Conservation (phyloP, 2,329 filamentous ascomycete genomes). For the Fusarium dlaminii region DNA sequence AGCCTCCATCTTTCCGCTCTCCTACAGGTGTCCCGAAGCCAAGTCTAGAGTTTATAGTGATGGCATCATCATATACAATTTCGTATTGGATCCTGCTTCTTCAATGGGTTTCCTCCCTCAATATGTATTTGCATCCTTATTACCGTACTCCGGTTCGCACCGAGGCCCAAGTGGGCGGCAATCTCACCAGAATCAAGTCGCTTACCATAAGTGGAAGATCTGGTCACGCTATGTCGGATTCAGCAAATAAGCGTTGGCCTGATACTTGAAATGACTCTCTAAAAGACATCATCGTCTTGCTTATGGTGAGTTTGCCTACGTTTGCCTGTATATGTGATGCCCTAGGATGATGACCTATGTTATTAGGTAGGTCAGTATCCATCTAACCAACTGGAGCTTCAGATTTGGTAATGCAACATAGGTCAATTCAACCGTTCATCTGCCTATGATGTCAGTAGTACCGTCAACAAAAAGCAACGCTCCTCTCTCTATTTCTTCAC, state of each 20-base stretch:
- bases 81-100: background rate
- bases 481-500: background rate
- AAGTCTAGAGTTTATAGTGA: background rate
- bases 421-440: background rate
- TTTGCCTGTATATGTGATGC: background rate
- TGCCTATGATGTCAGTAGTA: slow-evolving; percentile 23
- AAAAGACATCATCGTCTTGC: background rate
- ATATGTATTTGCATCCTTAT: background rate
- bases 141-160: slow-evolving; percentile 14
- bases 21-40: slow-evolving; percentile 13
- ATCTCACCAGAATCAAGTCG: background rate
- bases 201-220: slow-evolving; percentile 18
- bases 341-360: background rate
- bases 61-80: background rate
- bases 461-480: background rate
- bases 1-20: slow-evolving; percentile 36
- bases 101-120: background rate
- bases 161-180: slow-evolving; percentile 33
- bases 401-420: background rate
- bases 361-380: background rate
- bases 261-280: background rate
- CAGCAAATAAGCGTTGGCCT: background rate
- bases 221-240: background rate
- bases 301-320: background rate
- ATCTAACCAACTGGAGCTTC: background rate